Evolutionary conservation across 2,329 filamentous ascomycete genomes (phyloP).

Genomic region (Didymella arachidicola): DNA sequence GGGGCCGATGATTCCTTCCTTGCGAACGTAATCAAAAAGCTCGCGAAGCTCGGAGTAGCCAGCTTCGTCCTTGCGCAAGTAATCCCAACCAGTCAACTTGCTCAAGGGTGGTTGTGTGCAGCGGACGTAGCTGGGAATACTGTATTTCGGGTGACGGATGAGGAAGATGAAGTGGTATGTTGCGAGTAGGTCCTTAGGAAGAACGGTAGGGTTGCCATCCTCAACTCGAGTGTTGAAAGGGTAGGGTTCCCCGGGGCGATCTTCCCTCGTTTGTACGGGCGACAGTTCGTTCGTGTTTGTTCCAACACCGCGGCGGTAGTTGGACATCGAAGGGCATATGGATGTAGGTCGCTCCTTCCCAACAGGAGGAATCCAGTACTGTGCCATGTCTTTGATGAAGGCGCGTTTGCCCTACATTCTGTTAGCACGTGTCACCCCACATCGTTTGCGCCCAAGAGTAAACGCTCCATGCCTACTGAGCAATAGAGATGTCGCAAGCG

Average conservation of each 20-base stretch:
- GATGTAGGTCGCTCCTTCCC: constrained; percentile 64
- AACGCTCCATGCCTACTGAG: not conserved
- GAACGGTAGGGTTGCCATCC: constrained; percentile 80
- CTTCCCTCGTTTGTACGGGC: constrained; percentile 42
- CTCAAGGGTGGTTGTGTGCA: constrained; percentile 90
- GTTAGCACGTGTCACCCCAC: constrained; percentile 27
- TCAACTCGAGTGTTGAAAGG: constrained; percentile 68
- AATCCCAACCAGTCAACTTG: constrained; percentile 80
- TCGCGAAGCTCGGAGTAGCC: constrained; percentile 88
- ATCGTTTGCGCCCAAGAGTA: not conserved
- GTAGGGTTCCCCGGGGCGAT: constrained; percentile 56
- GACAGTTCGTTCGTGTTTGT: constrained; percentile 53
- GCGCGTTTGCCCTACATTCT: constrained; percentile 77
- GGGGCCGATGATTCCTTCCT: constrained; percentile 74
- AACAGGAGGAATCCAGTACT: constrained; percentile 85
- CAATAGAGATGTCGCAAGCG: constrained; percentile 4
- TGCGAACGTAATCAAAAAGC: constrained; percentile 83
- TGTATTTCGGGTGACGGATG: constrained; percentile 91
- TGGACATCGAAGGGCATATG: constrained; percentile 78
- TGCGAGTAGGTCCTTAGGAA: constrained; percentile 76
- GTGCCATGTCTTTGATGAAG: constrained; percentile 98
- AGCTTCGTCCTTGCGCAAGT: constrained; percentile 87
- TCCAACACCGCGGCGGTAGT: constrained; percentile 67
- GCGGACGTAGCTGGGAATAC: constrained; percentile 92
- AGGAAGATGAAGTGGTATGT: constrained; percentile 95